A percentile compares a stretch with the other conserved stretches of the same genome.
Conservation (phyloP, 2,329 filamentous ascomycete genomes). For the Cordyceps cicadae region DNA sequence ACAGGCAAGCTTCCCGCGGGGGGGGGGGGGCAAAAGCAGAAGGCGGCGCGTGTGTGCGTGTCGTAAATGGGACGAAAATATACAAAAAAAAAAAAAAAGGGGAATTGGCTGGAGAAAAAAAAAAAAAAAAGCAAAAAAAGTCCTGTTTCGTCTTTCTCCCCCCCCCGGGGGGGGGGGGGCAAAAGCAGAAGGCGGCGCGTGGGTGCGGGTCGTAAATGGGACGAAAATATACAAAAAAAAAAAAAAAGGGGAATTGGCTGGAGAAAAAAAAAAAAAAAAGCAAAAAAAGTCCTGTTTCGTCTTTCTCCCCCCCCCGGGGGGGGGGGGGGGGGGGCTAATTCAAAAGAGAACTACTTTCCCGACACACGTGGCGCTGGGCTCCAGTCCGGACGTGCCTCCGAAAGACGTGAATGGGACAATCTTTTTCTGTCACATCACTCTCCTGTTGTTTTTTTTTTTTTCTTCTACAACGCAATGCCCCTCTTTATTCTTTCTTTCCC, state of each 20-base stretch:
- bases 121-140: too few relatives aligned
- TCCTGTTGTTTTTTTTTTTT: background rate
- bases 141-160: too few relatives aligned
- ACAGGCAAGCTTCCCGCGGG: background rate
- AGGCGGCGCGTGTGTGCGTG: background rate
- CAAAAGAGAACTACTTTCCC: too few relatives aligned
- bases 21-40: too few relatives aligned
- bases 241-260: too few relatives aligned
- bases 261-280: too few relatives aligned
- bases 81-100: too few relatives aligned
- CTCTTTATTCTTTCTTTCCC: background rate
- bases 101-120: too few relatives aligned
- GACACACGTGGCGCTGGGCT: constrained; percentile 1
- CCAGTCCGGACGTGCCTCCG: background rate
- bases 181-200: too few relatives aligned
- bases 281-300: too few relatives aligned
- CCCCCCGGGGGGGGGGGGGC: background rate
- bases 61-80: background rate
- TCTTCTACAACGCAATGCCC: too few relatives aligned
- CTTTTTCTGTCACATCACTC: background rate
- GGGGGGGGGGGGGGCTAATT: too few relatives aligned
- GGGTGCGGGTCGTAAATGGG: background rate
- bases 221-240: background rate
- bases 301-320: background rate
- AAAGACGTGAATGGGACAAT: background rate